Base-by-base conservation (phyloP, 2,329 filamentous ascomycete species). In the Arthroderma sp. region DNA sequence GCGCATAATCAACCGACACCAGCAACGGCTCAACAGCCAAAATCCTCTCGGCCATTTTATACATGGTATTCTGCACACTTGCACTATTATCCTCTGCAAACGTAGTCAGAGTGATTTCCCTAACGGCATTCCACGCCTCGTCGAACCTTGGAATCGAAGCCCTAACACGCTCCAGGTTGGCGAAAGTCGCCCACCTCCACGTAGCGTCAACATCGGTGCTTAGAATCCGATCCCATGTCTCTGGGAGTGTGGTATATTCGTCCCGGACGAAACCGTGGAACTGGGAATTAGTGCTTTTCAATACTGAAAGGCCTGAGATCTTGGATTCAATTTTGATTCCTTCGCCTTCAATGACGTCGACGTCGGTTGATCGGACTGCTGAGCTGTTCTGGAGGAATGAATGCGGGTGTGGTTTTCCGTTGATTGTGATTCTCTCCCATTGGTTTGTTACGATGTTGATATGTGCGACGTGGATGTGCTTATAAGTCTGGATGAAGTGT, bases 1-100 rank as follows among this genome's bases (percentile, higher is more conserved):
- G 73, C 6, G 81, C 73, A 62, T 95, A 96, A 55, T 82, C 77
- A 36, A 91, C 85, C 22, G 74, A 72, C 38, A 81, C 76, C 22
- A 87, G 75, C 51, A 80, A 71, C 9, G 86, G 82, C 27, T 80
- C 83, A 22, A 73, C 77, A 6, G 76, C 81, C 43, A 98, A 72
- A 53, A 98, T 94, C 63, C 81, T 72, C 63, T 89, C 83, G 56
- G 77, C 80, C 89, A 98, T 98, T 72, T 95, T 93, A 72, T 95
- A 98, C 91, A 98, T 96, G 49, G 89, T 96, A 56, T 81, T 81
- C 69, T 98, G 91, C 27, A 98, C 91, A 56, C 85, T 94, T 39
- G 91, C 85, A 57, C 85, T 94, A 60, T 87, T 74, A 59, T 98
- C 88, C 59, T 81, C 77, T 36, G 91, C 89, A 58, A 98, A 98